A percentile compares a stretch with the other conserved stretches of the same genome.
These are phyloP conservation scores for Pyrus communis DNA, from an alignment of 306 rosid genomes.

Conservation along the genomic window DNA sequence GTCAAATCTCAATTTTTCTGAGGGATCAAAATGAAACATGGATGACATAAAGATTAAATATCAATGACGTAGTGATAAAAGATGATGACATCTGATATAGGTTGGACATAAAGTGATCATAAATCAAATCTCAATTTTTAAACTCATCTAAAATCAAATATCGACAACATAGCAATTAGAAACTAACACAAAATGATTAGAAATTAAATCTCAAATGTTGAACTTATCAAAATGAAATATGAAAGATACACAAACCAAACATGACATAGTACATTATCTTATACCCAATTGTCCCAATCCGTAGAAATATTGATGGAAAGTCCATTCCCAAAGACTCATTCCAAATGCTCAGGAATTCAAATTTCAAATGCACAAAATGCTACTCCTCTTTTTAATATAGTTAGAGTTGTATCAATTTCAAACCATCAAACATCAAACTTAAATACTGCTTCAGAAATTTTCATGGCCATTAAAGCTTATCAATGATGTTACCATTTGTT, in stretches of 20 bases:
- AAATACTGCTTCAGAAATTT: background rate
- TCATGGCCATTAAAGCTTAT: conserved; percentile 2
- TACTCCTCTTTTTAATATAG: background rate
- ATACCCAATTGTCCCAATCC: too few species aligned
- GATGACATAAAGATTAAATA: too few species aligned
- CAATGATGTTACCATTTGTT: conserved; percentile 14
- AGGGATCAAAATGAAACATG: background rate
- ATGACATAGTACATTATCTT: background rate
- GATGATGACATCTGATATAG: too few species aligned
- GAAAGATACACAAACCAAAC: background rate
- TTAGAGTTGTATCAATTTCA: background rate
- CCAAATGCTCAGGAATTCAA: background rate
- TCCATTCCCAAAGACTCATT: background rate
- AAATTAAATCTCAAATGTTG: too few species aligned
- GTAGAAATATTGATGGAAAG: too few species aligned
- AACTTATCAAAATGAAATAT: too few species aligned
- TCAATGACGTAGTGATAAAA: too few species aligned
- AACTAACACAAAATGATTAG: too few species aligned
- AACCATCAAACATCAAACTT: background rate
- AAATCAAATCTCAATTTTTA: too few species aligned
- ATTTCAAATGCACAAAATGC: background rate
- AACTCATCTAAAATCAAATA: too few species aligned
- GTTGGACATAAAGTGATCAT: too few species aligned
- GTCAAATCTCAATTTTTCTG: background rate
- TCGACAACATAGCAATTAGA: too few species aligned